Evolutionary conservation across 805 yeast species (phyloP).

Genomic region (Kurtzmaniella fragi): DNA sequence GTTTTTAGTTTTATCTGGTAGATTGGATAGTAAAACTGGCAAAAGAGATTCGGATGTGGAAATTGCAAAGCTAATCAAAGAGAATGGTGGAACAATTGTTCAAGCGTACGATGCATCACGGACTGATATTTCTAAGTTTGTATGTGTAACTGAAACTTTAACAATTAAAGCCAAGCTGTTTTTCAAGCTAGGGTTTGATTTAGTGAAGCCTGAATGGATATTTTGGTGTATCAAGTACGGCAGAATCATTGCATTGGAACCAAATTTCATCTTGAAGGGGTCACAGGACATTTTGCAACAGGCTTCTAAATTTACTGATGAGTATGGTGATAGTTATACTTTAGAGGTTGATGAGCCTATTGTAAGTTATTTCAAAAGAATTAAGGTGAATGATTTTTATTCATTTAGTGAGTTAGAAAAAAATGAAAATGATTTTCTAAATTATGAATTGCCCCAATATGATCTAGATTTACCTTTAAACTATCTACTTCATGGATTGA

Average conservation of each 20-base stretch:
- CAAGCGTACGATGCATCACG: slow-evolving; percentile 12
- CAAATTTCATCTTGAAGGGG: slow-evolving; percentile 48
- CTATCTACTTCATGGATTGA: slow-evolving; percentile 31
- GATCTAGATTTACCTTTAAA: slow-evolving; percentile 15
- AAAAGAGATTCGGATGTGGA: slow-evolving; percentile 27
- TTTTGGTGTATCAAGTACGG: slow-evolving; percentile 52
- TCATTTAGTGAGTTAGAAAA: slow-evolving; percentile 5
- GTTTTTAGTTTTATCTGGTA: slow-evolving; percentile 55
- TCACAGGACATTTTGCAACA: slow-evolving; percentile 18
- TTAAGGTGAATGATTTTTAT: background rate
- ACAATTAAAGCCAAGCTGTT: slow-evolving; percentile 36
- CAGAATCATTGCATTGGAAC: slow-evolving; percentile 51
- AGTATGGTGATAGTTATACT: slow-evolving; percentile 57
- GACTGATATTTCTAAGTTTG: slow-evolving; percentile 8
- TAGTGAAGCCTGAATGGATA: slow-evolving; percentile 69
- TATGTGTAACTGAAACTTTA: slow-evolving; percentile 31
- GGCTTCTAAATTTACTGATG: slow-evolving; percentile 39
- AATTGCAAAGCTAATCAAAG: slow-evolving; percentile 32
- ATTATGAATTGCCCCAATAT: slow-evolving; percentile 5
- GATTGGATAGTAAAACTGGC: slow-evolving; percentile 14
- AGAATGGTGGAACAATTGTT: slow-evolving; percentile 47
- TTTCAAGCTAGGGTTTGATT: slow-evolving; percentile 48
- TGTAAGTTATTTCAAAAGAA: slow-evolving; percentile 6
- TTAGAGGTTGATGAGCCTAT: slow-evolving; percentile 20
- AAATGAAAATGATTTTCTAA: slow-evolving; percentile 7